These are phyloP conservation scores for Daldinia decipiens DNA, from an alignment of 495 filamentous ascomycete species.

Conservation along the genomic window DNA sequence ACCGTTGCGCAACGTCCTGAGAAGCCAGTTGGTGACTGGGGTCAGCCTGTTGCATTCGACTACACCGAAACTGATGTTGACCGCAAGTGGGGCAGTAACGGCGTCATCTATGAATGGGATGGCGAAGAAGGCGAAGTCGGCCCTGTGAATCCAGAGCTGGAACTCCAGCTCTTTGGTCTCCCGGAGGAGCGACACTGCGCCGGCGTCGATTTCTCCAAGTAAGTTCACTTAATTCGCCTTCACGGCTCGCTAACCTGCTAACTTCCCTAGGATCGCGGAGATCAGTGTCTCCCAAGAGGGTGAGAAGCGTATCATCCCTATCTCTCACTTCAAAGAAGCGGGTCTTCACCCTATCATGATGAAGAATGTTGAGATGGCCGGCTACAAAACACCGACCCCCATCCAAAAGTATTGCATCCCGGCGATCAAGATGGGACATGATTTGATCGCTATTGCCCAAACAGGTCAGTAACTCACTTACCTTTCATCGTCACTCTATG, in stretches of 20 bases:
- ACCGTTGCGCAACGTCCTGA: slow-evolving; percentile 31
- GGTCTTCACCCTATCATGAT: slow-evolving; percentile 87
- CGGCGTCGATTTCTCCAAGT: slow-evolving; percentile 62
- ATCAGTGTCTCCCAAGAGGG: slow-evolving; percentile 72
- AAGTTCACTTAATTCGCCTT: slow-evolving; percentile 34
- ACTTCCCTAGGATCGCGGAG: slow-evolving; percentile 59
- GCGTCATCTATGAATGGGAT: slow-evolving; percentile 81
- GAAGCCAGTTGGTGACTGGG: slow-evolving; percentile 60
- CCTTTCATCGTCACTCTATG: not conserved
- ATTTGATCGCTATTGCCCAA: slow-evolving; percentile 88
- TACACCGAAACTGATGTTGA: slow-evolving; percentile 59
- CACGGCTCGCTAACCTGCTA: not conserved
- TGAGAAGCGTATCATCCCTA: slow-evolving; percentile 60
- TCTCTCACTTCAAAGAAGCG: slow-evolving; percentile 74
- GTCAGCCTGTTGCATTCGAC: slow-evolving; percentile 59
- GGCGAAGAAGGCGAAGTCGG: slow-evolving; percentile 88
- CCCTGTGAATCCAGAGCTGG: slow-evolving; percentile 72
- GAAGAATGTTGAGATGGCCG: slow-evolving; percentile 76
- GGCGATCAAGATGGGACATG: slow-evolving; percentile 73
- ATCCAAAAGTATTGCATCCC: slow-evolving; percentile 89
- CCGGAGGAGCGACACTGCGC: slow-evolving; percentile 50
- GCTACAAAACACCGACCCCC: slow-evolving; percentile 74
- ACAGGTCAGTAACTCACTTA: slow-evolving; percentile 73
- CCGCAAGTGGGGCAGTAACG: slow-evolving; percentile 57
- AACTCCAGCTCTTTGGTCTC: slow-evolving; percentile 75